Evolutionary conservation across 805 yeast genomes (phyloP), one percentile per base, ranked within the genome.

Genomic region (Yamadazyma akitaensis): DNA sequence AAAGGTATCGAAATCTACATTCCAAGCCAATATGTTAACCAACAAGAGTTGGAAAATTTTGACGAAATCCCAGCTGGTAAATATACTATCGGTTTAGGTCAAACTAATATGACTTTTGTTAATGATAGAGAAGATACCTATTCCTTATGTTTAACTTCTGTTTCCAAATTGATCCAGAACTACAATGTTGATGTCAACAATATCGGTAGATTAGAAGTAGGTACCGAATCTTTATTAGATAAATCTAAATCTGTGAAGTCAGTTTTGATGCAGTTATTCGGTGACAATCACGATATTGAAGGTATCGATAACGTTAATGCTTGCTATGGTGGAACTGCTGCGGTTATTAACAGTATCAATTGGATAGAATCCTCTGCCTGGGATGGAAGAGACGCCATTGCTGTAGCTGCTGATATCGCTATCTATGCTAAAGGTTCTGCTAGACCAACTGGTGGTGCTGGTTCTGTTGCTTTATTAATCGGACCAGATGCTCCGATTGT

Each of bases 371-470:
- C 97, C 28, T 81, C 88, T 25, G 78, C 92, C 37, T 94, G 99
- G 99, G 99, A 94, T 63, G 99, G 99, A 53, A 83, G 98, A 69
- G 90, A 92, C 62, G 98, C 98, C 47, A 81, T 94, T 60, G 99
- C 92, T 47, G 96, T 92, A 18, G 84, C 94, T 64, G 98, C 97
- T 70, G 99, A 94, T 71, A 94, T 94, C 68, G 99, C 99, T 63
- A 84, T 94, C 57, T 94, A 94, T 72, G 90, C 91, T 60, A 81
- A 91, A 73, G 99, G 99, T 66, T 85, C 96, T 33, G 99, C 99
- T 47, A 85, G 99, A 79, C 99, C 99, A 63, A 94, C 99, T 44
- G 99, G 99, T 68, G 99, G 99, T 75, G 97, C 96, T 46, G 99
- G 99, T 65, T 79, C 95, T 40, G 95, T 92, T 50, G 99, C 99